phyloP scores from a whole-genome alignment of 768 basidiomycete genomes.

The Tephrocybe rancida region DNA sequence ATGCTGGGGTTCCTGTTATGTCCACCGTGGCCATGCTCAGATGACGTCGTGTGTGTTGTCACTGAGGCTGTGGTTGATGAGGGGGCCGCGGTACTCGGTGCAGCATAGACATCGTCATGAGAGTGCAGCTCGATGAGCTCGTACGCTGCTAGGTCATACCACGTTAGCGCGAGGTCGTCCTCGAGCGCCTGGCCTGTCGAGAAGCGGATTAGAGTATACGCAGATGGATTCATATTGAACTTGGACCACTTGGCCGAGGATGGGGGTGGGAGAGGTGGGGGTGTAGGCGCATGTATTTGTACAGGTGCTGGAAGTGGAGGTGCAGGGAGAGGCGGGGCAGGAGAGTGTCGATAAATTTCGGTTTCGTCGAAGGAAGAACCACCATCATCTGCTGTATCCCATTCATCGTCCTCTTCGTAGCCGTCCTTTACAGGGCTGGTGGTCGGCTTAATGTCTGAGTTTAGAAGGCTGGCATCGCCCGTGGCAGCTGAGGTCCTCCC shows the following conservation, averaged over 20 bases:
- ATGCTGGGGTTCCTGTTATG: conserved; percentile 8
- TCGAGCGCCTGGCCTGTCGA: conserved; percentile 73
- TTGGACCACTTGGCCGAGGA: conserved; percentile 5
- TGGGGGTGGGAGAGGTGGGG: not conserved
- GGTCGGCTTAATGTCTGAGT: too few species aligned
- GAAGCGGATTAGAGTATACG: conserved; percentile 61
- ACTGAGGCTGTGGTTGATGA: not conserved
- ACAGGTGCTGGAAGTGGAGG: conserved; percentile 1
- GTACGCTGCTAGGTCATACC: conserved; percentile 61
- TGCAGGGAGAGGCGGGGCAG: not conserved
- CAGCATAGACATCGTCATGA: conserved; percentile 6
- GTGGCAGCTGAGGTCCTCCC: too few species aligned
- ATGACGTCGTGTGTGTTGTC: not conserved
- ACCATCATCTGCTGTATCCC: conserved; percentile 22
- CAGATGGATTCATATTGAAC: conserved; percentile 9
- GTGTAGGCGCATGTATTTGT: conserved; percentile 1
- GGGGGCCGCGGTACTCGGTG: not conserved
- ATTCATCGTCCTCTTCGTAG: conserved; percentile 37
- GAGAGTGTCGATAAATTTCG: not conserved
- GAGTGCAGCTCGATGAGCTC: conserved; percentile 74
- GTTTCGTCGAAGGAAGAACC: conserved; percentile 11
- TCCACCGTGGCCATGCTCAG: conserved; percentile 2
- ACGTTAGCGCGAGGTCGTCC: conserved; percentile 57
- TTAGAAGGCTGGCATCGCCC: too few species aligned
- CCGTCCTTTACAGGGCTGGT: conserved; percentile 10